Evolutionary conservation across 2,329 filamentous ascomycete genomes (phyloP), one percentile per base, ranked within the genome.

Genomic region (Clonostachys sp.): DNA sequence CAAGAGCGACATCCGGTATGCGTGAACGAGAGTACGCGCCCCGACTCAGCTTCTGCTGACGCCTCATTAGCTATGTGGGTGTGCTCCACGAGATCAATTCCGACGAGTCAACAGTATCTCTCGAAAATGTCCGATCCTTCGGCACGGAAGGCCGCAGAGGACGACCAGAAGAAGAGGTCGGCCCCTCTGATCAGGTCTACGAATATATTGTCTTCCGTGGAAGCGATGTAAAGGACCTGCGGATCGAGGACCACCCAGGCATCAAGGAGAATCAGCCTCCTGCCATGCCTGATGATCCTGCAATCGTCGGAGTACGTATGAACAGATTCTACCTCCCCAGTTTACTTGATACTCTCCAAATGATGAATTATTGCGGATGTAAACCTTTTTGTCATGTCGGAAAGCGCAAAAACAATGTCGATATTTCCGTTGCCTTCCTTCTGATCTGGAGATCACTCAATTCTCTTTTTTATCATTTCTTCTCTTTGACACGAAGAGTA

Each of bases 351-450:
- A 30, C 24, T 9, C 24, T 30, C 24, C 24, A 59, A 60, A 83
- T 96, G 91, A 96, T 90, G 89, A 95, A 94, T 73, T 73, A 95
- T 89, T 86, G 80, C 91, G 91, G 91, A 96, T 96, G 89, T 94
- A 89, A 30, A 95, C 95, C 71, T 72, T 20, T 79, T 77, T 81
- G 64, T 78, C 76, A 81, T 81, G 79, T 83, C 86, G 86, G 87
- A 87, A 86, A 87, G 90, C 90, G 91, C 91, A 95, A 84, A 83
- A 90, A 86, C 80, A 80, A 75, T 96, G 91, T 95, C 85, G 91
- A 96, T 83, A 86, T 87, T 86, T 96, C 91, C 91, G 91, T 96
- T 96, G 91, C 91, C 91, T 96, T 96, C 91, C 91, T 96, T 96
- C 91, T 96, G 91, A 96, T 84, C 62, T 42, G 53, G 53, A 57